Evolutionary conservation across 2,329 filamentous ascomycete species (phyloP).

Genomic region (Myriosclerotinia duriaeana): DNA sequence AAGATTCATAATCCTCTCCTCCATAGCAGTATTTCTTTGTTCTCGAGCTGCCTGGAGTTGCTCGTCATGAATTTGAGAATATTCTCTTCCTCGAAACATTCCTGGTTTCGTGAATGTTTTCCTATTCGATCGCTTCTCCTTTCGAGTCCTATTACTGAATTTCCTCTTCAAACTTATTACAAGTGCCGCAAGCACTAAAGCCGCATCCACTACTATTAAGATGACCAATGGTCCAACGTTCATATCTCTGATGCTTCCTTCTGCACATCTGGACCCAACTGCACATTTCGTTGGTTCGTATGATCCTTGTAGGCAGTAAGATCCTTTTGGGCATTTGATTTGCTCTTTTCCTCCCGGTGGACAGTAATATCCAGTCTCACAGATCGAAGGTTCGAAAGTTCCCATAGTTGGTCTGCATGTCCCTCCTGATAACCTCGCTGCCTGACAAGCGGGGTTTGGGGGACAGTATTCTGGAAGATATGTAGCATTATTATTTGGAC

Average conservation of each 20-base stretch:
- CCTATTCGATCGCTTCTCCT: constrained; percentile 33
- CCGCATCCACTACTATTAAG: constrained; percentile 45
- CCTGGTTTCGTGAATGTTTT: constrained; percentile 28
- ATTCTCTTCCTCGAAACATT: constrained; percentile 38
- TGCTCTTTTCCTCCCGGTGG: constrained; percentile 46
- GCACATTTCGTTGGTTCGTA: constrained; percentile 50
- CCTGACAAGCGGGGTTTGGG: constrained; percentile 30
- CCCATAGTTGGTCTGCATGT: constrained; percentile 29
- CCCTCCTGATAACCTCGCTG: constrained; percentile 27
- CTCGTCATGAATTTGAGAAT: constrained; percentile 33
- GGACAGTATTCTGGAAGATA: constrained; percentile 36
- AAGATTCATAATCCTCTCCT: constrained; percentile 24
- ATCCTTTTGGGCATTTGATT: constrained; percentile 48
- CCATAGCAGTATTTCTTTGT: constrained; percentile 28
- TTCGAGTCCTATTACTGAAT: background rate
- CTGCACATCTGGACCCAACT: constrained; percentile 48
- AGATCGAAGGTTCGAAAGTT: constrained; percentile 52
- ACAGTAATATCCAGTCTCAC: constrained; percentile 51
- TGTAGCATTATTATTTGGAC: constrained; percentile 19
- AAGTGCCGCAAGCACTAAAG: constrained; percentile 43
- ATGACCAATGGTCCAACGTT: constrained; percentile 1
- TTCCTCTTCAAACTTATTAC: constrained; percentile 10
- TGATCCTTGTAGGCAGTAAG: constrained; percentile 53
- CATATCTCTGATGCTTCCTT: constrained; percentile 46
- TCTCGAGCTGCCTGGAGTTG: constrained; percentile 22